Evolutionary conservation across 352 stramenopile species (phyloP).

Genomic region (Aphanomyces invadans): DNA sequence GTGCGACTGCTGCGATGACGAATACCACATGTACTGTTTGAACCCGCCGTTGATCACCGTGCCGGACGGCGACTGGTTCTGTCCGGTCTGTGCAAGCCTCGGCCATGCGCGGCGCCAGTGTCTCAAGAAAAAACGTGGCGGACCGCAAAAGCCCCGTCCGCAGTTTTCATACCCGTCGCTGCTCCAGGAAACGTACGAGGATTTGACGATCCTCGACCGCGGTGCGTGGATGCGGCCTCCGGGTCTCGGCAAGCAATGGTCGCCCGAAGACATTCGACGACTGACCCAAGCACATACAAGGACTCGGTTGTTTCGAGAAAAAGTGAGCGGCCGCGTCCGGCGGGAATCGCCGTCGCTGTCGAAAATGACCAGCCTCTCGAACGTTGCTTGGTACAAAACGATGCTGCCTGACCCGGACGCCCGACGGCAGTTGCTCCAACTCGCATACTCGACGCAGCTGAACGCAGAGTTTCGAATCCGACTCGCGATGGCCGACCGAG

Average conservation of each 20-base stretch:
- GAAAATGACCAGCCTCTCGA: not conserved
- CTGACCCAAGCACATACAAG: conserved; percentile 7
- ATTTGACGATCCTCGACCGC: conserved; percentile 19
- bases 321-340: not conserved
- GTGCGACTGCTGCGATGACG: conserved; percentile 86
- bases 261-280: conserved; percentile 11
- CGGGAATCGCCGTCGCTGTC: not conserved
- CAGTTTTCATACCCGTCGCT: conserved; percentile 24
- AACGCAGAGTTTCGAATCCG: conserved; percentile 10
- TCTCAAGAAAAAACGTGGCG: conserved; percentile 21
- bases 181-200: conserved; percentile 19
- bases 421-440: not conserved
- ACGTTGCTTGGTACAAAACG: not conserved
- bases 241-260: conserved; percentile 8
- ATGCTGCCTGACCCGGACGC: not conserved
- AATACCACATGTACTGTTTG: conserved; percentile 74
- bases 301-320: conserved; percentile 1
- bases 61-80: conserved; percentile 68
- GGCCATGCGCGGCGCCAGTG: conserved; percentile 17
- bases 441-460: conserved; percentile 8
- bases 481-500: not conserved
- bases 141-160: conserved; percentile 18
- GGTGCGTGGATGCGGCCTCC: conserved; percentile 2
- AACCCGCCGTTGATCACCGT: conserved; percentile 53
- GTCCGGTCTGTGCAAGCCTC: conserved; percentile 38